Conservation (phyloP, 345 rosid genomes). For the Citrus unshiu region DNA sequence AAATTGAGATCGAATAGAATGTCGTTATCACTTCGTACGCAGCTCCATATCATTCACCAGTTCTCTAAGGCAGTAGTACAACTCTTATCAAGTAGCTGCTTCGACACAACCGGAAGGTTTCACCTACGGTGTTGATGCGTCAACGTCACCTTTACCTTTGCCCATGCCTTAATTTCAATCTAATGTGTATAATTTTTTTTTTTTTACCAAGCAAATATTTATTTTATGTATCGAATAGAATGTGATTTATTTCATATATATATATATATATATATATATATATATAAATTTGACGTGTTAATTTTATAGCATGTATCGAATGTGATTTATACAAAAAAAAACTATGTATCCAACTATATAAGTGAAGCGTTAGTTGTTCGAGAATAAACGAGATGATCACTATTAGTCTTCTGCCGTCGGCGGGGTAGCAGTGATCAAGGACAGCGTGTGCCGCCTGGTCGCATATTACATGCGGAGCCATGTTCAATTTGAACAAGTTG, state of each 20-base stretch:
- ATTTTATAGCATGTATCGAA: too few species aligned
- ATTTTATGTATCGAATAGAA: too few species aligned
- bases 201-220: too few species aligned
- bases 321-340: too few species aligned
- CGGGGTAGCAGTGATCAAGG: neutral
- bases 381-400: too few species aligned
- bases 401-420: too few species aligned
- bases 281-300: too few species aligned
- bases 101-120: neutral
- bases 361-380: too few species aligned
- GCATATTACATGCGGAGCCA: neutral
- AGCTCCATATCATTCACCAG: neutral
- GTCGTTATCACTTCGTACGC: neutral
- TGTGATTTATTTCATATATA: too few species aligned
- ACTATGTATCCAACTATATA: too few species aligned
- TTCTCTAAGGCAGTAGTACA: neutral
- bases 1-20: neutral
- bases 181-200: too few species aligned
- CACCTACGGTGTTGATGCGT: neutral
- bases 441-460: neutral
- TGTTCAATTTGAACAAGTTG: neutral
- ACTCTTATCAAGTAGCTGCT: neutral
- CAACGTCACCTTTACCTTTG: neutral
- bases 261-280: too few species aligned
- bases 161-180: neutral